A percentile compares a stretch with the other conserved stretches of the same genome.
These are phyloP conservation scores for Neofusicoccum ribis DNA, from an alignment of 2,329 filamentous ascomycete species.

Conservation along the genomic window DNA sequence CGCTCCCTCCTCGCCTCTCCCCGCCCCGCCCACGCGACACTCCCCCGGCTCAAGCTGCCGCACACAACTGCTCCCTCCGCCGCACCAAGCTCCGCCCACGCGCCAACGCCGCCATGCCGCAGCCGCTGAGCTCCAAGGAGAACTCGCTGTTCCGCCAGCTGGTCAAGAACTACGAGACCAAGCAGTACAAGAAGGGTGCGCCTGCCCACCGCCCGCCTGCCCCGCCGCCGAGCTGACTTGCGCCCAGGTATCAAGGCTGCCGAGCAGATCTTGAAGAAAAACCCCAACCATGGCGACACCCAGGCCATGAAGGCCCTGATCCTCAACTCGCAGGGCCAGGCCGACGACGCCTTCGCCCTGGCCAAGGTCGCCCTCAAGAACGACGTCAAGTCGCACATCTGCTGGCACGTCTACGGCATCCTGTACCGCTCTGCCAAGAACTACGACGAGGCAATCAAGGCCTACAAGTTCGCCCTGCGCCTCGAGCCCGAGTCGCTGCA, in stretches of 20 bases:
- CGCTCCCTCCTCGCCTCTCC: not conserved
- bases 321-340: conserved; percentile 87
- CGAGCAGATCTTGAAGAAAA: conserved; percentile 93
- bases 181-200: conserved; percentile 88
- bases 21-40: conserved; percentile 1
- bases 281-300: conserved; percentile 94
- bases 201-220: conserved; percentile 12
- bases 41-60: not conserved
- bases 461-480: conserved; percentile 91
- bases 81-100: not conserved
- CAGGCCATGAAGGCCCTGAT: conserved; percentile 99
- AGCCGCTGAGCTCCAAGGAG: conserved; percentile 82
- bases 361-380: conserved; percentile 90
- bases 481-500: conserved; percentile 93
- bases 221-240: conserved; percentile 16
- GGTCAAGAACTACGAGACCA: conserved; percentile 94
- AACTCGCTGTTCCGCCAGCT: conserved; percentile 90
- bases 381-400: conserved; percentile 99
- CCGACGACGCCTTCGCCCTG: conserved; percentile 89
- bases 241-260: conserved; percentile 80
- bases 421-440: conserved; percentile 94
- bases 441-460: conserved; percentile 98
- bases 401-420: conserved; percentile 98
- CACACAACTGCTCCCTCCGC: not conserved
- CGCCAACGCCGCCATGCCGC: conserved; percentile 57